Evolutionary conservation across 345 rosid genomes (phyloP).

Genomic region (Eucalyptus pauciflora): DNA sequence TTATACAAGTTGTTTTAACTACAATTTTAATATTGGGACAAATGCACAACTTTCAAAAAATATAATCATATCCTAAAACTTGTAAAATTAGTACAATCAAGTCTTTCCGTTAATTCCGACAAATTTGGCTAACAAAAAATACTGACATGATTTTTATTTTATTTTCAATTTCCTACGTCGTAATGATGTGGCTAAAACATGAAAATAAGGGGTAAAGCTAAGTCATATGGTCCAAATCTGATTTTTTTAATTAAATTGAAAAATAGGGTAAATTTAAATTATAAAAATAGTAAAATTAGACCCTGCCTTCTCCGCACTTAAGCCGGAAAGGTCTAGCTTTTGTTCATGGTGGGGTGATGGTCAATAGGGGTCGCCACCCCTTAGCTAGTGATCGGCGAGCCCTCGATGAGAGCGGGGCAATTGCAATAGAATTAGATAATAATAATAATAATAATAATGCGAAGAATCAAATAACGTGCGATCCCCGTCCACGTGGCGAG

Average conservation of each 20-base stretch:
- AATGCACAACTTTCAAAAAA: background rate
- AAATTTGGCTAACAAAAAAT: background rate
- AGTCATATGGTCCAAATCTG: background rate
- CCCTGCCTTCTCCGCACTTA: background rate
- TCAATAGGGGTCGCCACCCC: too few relatives aligned
- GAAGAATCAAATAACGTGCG: too few relatives aligned
- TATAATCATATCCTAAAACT: background rate
- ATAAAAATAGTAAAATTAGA: background rate
- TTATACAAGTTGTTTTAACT: background rate
- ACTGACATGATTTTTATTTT: accelerated
- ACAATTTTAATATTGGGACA: background rate
- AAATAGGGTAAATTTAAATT: background rate
- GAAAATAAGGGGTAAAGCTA: background rate
- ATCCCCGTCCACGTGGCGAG: too few relatives aligned
- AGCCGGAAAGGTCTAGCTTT: background rate
- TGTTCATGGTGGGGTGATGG: background rate
- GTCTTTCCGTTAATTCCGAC: accelerated
- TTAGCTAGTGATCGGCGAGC: too few relatives aligned
- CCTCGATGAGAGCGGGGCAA: too few relatives aligned
- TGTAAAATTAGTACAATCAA: background rate
- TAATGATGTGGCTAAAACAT: background rate
- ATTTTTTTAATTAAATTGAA: background rate
- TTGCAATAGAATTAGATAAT: too few relatives aligned
- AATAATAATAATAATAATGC: too few relatives aligned
- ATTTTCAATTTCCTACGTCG: background rate